Evolutionary conservation across 495 filamentous ascomycete species (phyloP), one percentile per base, ranked within the genome.

Genomic region (Oidiodendron maius): DNA sequence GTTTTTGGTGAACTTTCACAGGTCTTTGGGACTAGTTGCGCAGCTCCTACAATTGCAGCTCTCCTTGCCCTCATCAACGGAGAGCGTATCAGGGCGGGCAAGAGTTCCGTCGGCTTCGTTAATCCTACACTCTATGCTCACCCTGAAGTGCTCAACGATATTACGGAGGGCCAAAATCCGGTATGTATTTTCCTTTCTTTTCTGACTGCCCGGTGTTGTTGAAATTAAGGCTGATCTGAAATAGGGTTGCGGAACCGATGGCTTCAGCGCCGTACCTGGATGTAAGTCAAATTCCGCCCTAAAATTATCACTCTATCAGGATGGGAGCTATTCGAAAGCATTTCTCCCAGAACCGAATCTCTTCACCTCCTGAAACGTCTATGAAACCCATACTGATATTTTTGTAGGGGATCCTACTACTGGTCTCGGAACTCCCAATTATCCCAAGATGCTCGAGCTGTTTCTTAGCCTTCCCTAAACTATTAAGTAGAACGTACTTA

Each of bases 11-110:
- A 60, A 3, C 64, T 69, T 34, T 48, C 51, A 2, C 61, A 67
- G 3, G 61, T 74, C 34, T 73, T 72, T 15, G 78, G 80, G 10
- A 80, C 79, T 13, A 77, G 71, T 42, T 74, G 78, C n/a, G 71
- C 77, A 16, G 61, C 77, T 20, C 81, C 81, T 0, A 59, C 77
- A 1, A 74, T 74, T 28, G 81, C 71, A 3, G 61, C 61, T 21
- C 67, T 65, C 3, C 50, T 62, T 47, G 61, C 70, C 3, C 18
- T 24, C 11, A 22, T 42, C 36, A 78, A 76, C 38, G 71, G 68
- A 16, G 66, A 72, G 53, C 64, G 73, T 28, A 37, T 75, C 4
- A 57, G 54, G 2, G 55, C 47, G 3, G 73, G 73, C 3, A 77
- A 76, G 59, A 53, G 60, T 0, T 45, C 75, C 1, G 57, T 78